Conservation (phyloP, 768 basidiomycete genomes). For the Tricholoma sp. region DNA sequence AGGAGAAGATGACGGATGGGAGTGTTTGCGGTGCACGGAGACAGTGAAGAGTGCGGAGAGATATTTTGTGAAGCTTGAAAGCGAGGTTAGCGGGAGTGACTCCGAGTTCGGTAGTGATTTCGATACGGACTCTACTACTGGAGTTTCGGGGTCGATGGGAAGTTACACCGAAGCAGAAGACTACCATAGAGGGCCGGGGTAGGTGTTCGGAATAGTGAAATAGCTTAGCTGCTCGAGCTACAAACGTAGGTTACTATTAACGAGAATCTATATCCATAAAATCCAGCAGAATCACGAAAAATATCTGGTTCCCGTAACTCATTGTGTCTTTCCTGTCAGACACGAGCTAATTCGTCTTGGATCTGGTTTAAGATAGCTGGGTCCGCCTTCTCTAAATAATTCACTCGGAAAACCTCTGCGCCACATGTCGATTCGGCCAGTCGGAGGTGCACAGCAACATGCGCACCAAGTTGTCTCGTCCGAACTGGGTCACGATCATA, state of each 20-base stretch:
- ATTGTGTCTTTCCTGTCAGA: conserved; percentile 3
- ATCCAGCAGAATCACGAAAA: not conserved
- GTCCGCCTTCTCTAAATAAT: conserved; percentile 63
- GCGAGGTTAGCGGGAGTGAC: conserved; percentile 42
- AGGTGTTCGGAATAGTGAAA: not conserved
- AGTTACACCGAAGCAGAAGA: conserved; percentile 45
- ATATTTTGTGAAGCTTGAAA: conserved; percentile 37
- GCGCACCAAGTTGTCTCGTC: conserved; percentile 56
- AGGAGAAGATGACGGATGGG: conserved; percentile 60
- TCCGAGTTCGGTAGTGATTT: conserved; percentile 57
- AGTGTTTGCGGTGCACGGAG: conserved; percentile 76
- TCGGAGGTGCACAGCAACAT: conserved; percentile 51
- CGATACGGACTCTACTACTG: conserved; percentile 42
- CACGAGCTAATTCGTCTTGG: conserved; percentile 40
- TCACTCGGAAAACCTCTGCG: conserved; percentile 48
- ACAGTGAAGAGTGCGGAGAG: conserved; percentile 62
- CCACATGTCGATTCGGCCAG: conserved; percentile 63
- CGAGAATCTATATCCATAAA: not conserved
- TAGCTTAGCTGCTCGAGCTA: not conserved
- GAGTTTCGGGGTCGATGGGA: conserved; percentile 52
- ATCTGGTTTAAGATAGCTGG: conserved; percentile 71
- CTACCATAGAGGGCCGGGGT: conserved; percentile 6
- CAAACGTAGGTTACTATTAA: not conserved
- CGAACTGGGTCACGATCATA: conserved; percentile 69
- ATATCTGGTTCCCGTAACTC: not conserved